Base-by-base conservation (phyloP, 192 early-diverging fungal genomes). In the Mortierella antarctica region DNA sequence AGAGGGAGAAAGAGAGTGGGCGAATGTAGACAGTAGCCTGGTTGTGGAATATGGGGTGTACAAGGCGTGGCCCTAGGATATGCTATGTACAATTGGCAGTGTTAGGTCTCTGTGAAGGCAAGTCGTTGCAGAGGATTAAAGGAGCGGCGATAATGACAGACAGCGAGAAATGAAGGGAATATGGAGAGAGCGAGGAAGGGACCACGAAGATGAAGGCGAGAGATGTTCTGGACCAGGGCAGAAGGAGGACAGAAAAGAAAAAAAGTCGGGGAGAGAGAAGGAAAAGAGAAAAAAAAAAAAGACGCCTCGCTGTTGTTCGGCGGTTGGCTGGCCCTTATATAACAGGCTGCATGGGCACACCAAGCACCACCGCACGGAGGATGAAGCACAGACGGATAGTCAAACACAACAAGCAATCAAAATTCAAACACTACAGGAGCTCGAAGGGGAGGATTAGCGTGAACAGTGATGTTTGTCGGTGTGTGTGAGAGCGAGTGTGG, bases 381-480 rank as follows among this genome's bases (percentile, higher is more conserved):
- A 58, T 14, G 41, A 58, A 62, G 47, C 46, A 62, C 31, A 31
- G 50, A 62, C 14, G 50, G 50, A 46, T 20, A 56, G 56, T 20
- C 21, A 20, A 10, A 59, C 46, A 39, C 15, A 67, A n/a, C 46
- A 56, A 57, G 46, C 45, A 66, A 66, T 50, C 46, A 48, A 46
- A 10, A 49, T 50, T 62, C 61, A 62, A 62, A 62, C 61, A 62
- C 61, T 17, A 62, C 61, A 62, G 61, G 61, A 62, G 61, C 47
- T 44, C 45, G 41, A 62, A 62, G 45, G 47, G 47, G 31, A 31
- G 31, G 1, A 31, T 31, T 31, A 31, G 31, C 31, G 31, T 31
- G 31, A 31, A 31, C 31, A 31, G 31, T 31, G 31, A 31, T 31
- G 31, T 31, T 31, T 31, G 31, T 31, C 31, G 31, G 31, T 31